Percentiles rank a stretch among this genome's conserved stretches.
phyloP scores from a whole-genome alignment of 371 early-diverging fungal genomes.

The Mortierella sp. region DNA sequence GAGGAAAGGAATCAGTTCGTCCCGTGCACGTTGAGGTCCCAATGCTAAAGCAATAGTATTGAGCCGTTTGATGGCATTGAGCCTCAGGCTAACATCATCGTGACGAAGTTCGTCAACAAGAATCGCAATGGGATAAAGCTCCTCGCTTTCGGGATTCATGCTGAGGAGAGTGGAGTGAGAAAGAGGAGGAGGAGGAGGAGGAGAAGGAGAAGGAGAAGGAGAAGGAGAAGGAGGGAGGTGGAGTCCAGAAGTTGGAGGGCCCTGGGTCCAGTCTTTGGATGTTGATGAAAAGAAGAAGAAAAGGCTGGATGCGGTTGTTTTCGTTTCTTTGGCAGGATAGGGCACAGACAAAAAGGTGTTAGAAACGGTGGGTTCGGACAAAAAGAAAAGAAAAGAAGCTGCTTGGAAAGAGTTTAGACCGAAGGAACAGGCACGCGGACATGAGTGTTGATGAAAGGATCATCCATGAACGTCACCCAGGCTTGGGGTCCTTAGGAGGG shows the following conservation, averaged over 20 bases:
- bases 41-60: slow-evolving; percentile 93
- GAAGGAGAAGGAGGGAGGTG: not conserved
- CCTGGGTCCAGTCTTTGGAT: too few species aligned
- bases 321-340: not conserved
- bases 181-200: not conserved
- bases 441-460: too few species aligned
- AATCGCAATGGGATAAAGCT: slow-evolving; percentile 85
- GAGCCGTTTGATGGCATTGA: slow-evolving; percentile 92
- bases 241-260: not conserved
- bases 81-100: slow-evolving; percentile 92
- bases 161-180: not conserved
- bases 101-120: slow-evolving; percentile 97
- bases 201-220: not conserved
- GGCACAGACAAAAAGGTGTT: not conserved
- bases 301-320: not conserved
- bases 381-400: not conserved
- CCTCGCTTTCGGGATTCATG: slow-evolving; percentile 55
- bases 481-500: not conserved
- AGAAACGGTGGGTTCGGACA: not conserved
- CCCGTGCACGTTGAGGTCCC: slow-evolving; percentile 94
- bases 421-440: not conserved
- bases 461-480: not conserved
- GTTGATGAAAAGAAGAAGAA: not conserved
- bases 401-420: not conserved
- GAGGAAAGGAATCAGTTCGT: slow-evolving; percentile 96